Conservation (phyloP, 176 grass and related monocot species). For the Rhynchospora breviuscula region DNA sequence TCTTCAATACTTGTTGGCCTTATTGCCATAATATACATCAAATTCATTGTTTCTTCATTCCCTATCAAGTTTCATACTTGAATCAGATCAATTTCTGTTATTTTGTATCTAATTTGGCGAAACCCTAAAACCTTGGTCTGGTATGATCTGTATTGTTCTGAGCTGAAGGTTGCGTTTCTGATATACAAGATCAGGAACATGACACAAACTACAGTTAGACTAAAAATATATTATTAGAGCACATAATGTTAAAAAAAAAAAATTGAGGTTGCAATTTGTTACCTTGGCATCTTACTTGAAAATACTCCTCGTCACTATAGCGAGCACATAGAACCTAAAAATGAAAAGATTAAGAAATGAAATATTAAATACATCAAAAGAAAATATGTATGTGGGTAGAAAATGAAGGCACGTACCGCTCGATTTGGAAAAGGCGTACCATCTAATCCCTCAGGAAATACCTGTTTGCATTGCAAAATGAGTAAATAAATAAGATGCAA, state of each 20-base stretch:
- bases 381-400: neutral
- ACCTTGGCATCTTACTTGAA: slow-evolving; percentile 90
- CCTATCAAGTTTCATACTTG: too few species aligned
- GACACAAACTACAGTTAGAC: neutral
- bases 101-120: too few species aligned
- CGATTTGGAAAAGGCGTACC: slow-evolving; percentile 54
- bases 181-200: too few species aligned
- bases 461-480: slow-evolving; percentile 27
- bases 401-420: slow-evolving; percentile 46
- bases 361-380: slow-evolving; percentile 18
- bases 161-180: too few species aligned
- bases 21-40: too few species aligned
- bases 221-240: slow-evolving; percentile 13
- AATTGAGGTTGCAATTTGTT: neutral
- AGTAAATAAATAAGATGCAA: neutral
- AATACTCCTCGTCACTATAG: slow-evolving; percentile 81
- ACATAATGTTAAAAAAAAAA: slow-evolving; percentile 4
- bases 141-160: too few species aligned
- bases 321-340: slow-evolving; percentile 76
- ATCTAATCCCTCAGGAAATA: slow-evolving; percentile 63
- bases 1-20: too few species aligned
- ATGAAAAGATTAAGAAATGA: slow-evolving; percentile 21
- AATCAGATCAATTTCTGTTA: too few species aligned
- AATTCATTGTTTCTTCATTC: too few species aligned
- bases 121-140: too few species aligned